Evolutionary conservation across 352 stramenopile genomes (phyloP).

Genomic region (Pythium chondricola): DNA sequence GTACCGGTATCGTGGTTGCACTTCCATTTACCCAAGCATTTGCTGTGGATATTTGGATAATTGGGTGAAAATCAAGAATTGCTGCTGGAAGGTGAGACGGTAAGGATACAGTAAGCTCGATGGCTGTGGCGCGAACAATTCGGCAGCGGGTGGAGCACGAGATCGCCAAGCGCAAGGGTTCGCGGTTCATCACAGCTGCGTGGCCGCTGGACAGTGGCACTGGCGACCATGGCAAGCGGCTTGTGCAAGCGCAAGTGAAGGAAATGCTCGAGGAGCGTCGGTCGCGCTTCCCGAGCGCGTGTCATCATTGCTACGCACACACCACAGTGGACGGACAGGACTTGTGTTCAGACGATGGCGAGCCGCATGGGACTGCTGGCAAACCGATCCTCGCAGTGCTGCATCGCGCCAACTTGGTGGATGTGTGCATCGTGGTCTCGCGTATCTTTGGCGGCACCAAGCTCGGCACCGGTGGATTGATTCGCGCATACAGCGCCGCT

Average conservation of each 20-base stretch:
- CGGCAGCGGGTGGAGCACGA: constrained; percentile 52
- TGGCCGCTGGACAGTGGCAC: constrained; percentile 35
- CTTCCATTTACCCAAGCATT: not conserved
- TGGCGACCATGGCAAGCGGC: constrained; percentile 12
- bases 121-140: constrained; percentile 29
- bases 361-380: constrained; percentile 67
- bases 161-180: constrained; percentile 78
- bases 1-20: not conserved
- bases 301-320: constrained; percentile 74
- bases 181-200: constrained; percentile 67
- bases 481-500: constrained; percentile 59
- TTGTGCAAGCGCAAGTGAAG: constrained; percentile 31
- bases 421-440: constrained; percentile 70
- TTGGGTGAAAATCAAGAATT: too few species aligned
- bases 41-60: not conserved
- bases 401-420: constrained; percentile 51
- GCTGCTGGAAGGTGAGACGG: too few species aligned
- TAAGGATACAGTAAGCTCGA: too few species aligned
- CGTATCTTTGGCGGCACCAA: constrained; percentile 71
- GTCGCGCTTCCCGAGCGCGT: constrained; percentile 41
- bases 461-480: constrained; percentile 62
- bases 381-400: constrained; percentile 56
- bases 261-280: constrained; percentile 38
- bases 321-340: constrained; percentile 44
- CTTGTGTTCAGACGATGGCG: constrained; percentile 66